Base-by-base conservation (phyloP, 192 early-diverging fungal species). In the Backusella australiensis region DNA sequence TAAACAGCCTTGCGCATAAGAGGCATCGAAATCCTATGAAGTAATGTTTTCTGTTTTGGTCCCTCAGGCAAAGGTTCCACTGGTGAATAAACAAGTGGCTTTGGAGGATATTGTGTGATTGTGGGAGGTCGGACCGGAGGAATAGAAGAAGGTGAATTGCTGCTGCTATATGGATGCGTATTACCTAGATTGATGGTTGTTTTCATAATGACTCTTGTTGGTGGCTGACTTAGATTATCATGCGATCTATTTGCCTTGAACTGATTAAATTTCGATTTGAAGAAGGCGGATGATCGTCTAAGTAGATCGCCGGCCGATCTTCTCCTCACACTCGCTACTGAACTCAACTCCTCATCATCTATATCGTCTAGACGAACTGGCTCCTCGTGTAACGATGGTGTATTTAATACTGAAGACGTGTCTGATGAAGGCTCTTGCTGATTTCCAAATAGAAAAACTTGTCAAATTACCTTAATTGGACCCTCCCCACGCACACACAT, bases 101-200 rank as follows among this genome's bases (percentile, higher is more conserved):
- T 73, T 29, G 77, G 77, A 42, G 77, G 77, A 39, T 78, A 78
- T 69, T 78, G 77, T 19, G 67, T 66, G 7, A 78, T 78, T 11
- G 72, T 52, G 35, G 77, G 77, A 1, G 77, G 77, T n/a, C 36
- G 34, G 32, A 73, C 36, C 15, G 70, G 15, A 4, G 65, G 52
- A 70, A 53, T 52, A 29, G 77, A 52, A 21, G 46, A 52, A 68
- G 70, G 34, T 34, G 49, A 26, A 39, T 42, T 77, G 11, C 46
- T 74, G 73, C 53, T 73, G 23, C 63, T 73, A 44, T 72, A 72
- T 49, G 67, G 72, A 49, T 72, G 69, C 35, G 34, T 34, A 59
- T 69, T 8, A 53, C 56, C 29, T 44, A 44, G 8, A 9, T 14
- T 26, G 59, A 66, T 73, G 35, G 56, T 73, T 36, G 56, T 59